Base-by-base conservation (phyloP, 2,329 filamentous ascomycete species). In the Knufia fluminis region DNA sequence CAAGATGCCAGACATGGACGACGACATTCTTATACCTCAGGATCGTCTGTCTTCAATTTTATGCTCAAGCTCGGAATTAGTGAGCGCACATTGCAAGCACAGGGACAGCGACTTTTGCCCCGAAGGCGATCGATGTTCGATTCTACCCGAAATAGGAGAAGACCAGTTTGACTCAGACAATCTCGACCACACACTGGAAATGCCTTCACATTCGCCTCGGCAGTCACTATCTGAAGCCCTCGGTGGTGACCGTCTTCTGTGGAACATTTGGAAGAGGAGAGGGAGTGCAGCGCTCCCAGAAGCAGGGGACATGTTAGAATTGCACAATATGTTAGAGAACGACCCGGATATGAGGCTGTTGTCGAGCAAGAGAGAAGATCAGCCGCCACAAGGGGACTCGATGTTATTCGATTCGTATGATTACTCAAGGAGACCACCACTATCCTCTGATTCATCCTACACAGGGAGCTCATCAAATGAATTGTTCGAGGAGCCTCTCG, bases 301-400 rank as follows among this genome's bases (percentile, higher is more conserved):
- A 12, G 53, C 51, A 36, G 48, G 51, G 20, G 54, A 56, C 19
- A 35, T 53, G 7, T 26, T 42, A 20, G 55, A 56, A n/a, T 52
- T 56, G 54, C 52, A 52, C 24, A 49, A 39, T 10, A 47, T 57
- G 49, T 57, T 52, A 20, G 44, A 55, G 38, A 52, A 48, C n/a
- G 53, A 57, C 39, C 55, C 51, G 42, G 54, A 57, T 20, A 53
- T 56, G 55, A 53, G 53, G 39, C 23, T 56, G 22, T 50, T 54
- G 22, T 20, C 23, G 17, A 19, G 9, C 14, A 22, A 17, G 14
- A 41, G 22, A 22, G 14, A 23, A 6, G 14, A 16, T 24, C 14
- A 14, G 22, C 10, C 10, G 10, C 10, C 19, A 26, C 28, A 24
- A n/a, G 40, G 12, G 9, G 42, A 45, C 20, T 33, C 26, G 42